A percentile compares a stretch with the other conserved stretches of the same genome.
Conservation (phyloP, 108 stramenopile species). For the Parmales sp. region DNA sequence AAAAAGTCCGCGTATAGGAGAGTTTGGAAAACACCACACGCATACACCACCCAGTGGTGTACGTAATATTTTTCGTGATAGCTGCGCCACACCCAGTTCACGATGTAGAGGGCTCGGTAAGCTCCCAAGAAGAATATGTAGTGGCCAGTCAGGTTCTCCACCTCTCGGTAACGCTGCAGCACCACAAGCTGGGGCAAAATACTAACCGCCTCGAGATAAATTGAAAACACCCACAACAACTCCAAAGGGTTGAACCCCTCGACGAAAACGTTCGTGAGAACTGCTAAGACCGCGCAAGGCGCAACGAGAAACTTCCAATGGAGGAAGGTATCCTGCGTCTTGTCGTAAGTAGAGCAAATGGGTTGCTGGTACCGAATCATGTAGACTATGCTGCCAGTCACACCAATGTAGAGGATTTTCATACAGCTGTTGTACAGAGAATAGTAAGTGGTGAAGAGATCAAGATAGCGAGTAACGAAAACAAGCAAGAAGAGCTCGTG, state of each 20-base stretch:
- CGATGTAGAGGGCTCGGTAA: constrained; percentile 92
- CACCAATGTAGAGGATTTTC: constrained; percentile 90
- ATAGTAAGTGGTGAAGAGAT: constrained; percentile 80
- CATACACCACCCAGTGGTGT: constrained; percentile 86
- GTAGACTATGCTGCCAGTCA: constrained; percentile 85
- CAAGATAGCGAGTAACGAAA: constrained; percentile 83
- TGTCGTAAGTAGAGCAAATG: constrained; percentile 88
- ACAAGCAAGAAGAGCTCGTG: constrained; percentile 96
- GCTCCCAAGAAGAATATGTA: constrained; percentile 96
- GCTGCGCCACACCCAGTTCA: constrained; percentile 96
- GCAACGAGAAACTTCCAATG: constrained; percentile 90
- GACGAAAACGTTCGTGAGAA: constrained; percentile 60
- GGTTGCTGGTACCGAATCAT: constrained; percentile 80
- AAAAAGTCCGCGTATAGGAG: constrained; percentile 97
- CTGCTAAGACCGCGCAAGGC: constrained; percentile 74
- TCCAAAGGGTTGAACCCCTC: constrained; percentile 53
- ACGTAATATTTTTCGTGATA: constrained; percentile 74
- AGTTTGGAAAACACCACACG: constrained; percentile 90
- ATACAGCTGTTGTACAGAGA: constrained; percentile 91
- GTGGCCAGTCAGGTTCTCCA: constrained; percentile 94
- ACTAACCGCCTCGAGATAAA: constrained; percentile 86
- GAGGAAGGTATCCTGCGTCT: constrained; percentile 91
- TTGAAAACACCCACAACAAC: constrained; percentile 89
- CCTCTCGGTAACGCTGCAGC: constrained; percentile 89
- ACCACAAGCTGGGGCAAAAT: constrained; percentile 96